Conservation (phyloP, 805 yeast genomes). For the Candida sakaeoensis region DNA sequence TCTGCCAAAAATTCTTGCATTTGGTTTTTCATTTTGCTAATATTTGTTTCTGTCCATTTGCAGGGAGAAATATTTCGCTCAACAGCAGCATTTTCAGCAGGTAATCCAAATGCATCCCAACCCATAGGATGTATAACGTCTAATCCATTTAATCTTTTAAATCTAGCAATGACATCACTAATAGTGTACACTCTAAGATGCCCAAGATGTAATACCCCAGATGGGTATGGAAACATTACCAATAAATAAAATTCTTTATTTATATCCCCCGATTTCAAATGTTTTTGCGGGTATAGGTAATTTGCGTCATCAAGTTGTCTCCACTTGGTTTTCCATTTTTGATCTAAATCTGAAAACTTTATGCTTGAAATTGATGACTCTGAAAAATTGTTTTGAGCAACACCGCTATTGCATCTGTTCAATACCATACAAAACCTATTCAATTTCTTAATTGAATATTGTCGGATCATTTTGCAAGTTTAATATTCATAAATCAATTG, state of each 20-base stretch:
- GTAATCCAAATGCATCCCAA: constrained; percentile 98
- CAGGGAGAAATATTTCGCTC: constrained; percentile 78
- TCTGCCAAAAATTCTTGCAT: constrained; percentile 74
- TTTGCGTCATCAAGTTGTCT: constrained; percentile 26
- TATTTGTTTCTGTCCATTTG: constrained; percentile 78
- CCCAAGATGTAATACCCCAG: constrained; percentile 90
- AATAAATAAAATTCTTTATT: no score
- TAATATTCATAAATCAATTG: neutral
- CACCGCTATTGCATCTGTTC: neutral
- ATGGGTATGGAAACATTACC: constrained; percentile 95
- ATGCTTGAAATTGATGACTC: constrained; percentile 1
- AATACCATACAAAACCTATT: neutral
- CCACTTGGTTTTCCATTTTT: constrained; percentile 56
- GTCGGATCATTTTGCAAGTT: neutral
- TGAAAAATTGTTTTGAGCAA: neutral
- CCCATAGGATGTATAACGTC: constrained; percentile 95
- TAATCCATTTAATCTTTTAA: constrained; percentile 69
- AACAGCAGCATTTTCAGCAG: constrained; percentile 97
- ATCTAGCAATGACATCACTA: constrained; percentile 79
- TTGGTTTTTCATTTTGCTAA: constrained; percentile 82
- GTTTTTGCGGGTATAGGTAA: constrained; percentile 42
- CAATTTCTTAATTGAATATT: neutral
- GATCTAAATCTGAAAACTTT: constrained; percentile 33
- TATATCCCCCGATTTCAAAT: no score
- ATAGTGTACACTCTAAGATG: constrained; percentile 92